Conservation (phyloP, 139 green algal species). For the Volvox reticuliferus region DNA sequence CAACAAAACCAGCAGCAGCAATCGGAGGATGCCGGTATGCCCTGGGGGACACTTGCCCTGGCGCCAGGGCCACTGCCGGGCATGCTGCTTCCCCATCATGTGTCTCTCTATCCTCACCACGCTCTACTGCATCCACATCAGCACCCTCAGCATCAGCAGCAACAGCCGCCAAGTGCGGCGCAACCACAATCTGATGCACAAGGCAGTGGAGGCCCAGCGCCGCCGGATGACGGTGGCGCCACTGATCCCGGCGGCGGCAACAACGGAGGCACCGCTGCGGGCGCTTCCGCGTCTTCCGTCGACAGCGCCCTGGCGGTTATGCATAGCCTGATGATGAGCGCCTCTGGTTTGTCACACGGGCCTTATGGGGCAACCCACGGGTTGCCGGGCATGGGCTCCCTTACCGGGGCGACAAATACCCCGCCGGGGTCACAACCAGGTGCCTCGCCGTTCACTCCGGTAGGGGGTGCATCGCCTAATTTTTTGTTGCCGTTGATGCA, state of each 20-base stretch:
- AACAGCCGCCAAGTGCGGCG: not conserved
- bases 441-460: not conserved
- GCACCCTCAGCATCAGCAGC: conserved; percentile 25
- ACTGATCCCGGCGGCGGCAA: not conserved
- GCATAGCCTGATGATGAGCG: not conserved
- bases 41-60: not conserved
- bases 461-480: not conserved
- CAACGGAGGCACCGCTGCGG: not conserved
- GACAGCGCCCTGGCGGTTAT: conserved; percentile 8
- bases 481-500: conserved; percentile 31
- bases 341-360: not conserved
- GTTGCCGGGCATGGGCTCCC: not conserved
- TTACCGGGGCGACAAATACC: not conserved
- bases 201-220: not conserved
- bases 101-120: not conserved
- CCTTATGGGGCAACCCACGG: not conserved
- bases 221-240: not conserved
- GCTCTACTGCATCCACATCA: not conserved
- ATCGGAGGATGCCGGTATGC: not conserved
- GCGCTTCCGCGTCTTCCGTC: not conserved
- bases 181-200: not conserved
- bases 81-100: not conserved
- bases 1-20: not conserved
- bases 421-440: not conserved
- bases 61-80: not conserved